Percentiles rank a stretch among this genome's conserved stretches.
Evolutionary conservation across 257 asterid species (phyloP).

Genomic region (Phtheirospermum japonicum): DNA sequence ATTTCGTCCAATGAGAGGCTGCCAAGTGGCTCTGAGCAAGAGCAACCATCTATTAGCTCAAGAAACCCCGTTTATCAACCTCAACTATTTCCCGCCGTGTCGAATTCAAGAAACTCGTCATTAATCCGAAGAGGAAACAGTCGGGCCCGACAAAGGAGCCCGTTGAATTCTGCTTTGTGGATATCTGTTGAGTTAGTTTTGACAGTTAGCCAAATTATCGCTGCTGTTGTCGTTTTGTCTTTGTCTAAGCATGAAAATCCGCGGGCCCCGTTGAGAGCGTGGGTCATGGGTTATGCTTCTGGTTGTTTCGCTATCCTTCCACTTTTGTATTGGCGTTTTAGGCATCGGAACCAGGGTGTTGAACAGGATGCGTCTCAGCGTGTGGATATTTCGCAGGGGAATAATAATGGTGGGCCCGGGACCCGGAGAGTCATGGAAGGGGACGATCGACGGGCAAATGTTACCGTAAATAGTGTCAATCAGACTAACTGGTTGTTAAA

Average conservation of each 20-base stretch:
- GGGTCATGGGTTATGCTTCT: constrained; percentile 89
- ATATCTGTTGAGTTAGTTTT: constrained; percentile 77
- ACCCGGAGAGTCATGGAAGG: constrained; percentile 50
- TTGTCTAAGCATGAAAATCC: constrained; percentile 81
- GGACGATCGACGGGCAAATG: constrained; percentile 47
- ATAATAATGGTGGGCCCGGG: constrained; percentile 40
- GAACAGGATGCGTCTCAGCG: constrained; percentile 62
- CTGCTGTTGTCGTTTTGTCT: constrained; percentile 70
- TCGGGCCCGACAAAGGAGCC: constrained; percentile 74
- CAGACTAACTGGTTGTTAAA: constrained; percentile 39
- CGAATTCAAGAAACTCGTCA: constrained; percentile 62
- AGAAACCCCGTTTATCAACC: constrained; percentile 53
- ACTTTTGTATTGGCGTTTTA: constrained; percentile 87
- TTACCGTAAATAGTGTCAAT: constrained; percentile 45
- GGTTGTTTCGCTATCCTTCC: constrained; percentile 85
- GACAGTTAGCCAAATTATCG: constrained; percentile 79
- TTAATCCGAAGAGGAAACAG: constrained; percentile 63
- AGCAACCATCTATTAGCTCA: constrained; percentile 66
- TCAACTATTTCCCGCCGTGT: constrained; percentile 48
- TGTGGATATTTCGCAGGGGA: constrained; percentile 44
- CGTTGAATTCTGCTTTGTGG: constrained; percentile 84
- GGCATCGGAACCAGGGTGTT: constrained; percentile 62
- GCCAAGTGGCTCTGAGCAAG: constrained; percentile 44
- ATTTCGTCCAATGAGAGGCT: constrained; percentile 49
- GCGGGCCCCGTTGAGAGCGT: constrained; percentile 66